phyloP scores from a whole-genome alignment of 2,329 filamentous ascomycete species.

The Aspergillus texensis region DNA sequence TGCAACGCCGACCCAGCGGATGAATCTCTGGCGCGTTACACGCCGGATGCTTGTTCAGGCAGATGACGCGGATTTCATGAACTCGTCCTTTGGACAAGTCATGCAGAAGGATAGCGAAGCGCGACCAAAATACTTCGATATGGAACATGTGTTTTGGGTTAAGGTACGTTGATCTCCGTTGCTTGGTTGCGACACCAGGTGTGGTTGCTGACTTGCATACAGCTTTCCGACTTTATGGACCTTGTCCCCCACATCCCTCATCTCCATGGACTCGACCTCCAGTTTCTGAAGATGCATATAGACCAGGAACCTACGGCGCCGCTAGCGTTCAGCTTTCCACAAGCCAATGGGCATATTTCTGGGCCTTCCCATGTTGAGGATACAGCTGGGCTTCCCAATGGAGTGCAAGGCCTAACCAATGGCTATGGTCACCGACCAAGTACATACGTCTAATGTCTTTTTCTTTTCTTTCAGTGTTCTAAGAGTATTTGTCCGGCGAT shows the following conservation, averaged over 20 bases:
- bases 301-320: conserved; percentile 36
- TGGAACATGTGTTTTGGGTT: conserved; percentile 56
- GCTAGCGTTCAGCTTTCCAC: conserved; percentile 20
- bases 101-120: conserved; percentile 47
- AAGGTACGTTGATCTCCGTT: conserved; percentile 38
- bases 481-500: conserved; percentile 16
- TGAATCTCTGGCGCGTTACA: conserved; percentile 52
- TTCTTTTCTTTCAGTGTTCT: conserved; percentile 27
- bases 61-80: conserved; percentile 40
- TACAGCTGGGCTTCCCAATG: conserved; percentile 20
- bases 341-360: conserved; percentile 36
- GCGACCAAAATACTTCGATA: conserved; percentile 50
- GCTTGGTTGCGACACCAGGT: background rate
- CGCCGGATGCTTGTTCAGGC: conserved; percentile 49
- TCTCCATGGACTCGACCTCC: conserved; percentile 45
- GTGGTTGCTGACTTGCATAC: conserved; percentile 16
- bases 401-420: conserved; percentile 37
- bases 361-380: conserved; percentile 23
- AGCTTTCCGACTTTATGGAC: conserved; percentile 55
- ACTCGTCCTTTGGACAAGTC: conserved; percentile 42
- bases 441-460: conserved; percentile 44
- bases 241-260: conserved; percentile 52
- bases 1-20: conserved; percentile 46
- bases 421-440: conserved; percentile 40
- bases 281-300: conserved; percentile 45